Conservation (phyloP, 1,284 basidiomycete species). For the Fomitiporia mediterranea region DNA sequence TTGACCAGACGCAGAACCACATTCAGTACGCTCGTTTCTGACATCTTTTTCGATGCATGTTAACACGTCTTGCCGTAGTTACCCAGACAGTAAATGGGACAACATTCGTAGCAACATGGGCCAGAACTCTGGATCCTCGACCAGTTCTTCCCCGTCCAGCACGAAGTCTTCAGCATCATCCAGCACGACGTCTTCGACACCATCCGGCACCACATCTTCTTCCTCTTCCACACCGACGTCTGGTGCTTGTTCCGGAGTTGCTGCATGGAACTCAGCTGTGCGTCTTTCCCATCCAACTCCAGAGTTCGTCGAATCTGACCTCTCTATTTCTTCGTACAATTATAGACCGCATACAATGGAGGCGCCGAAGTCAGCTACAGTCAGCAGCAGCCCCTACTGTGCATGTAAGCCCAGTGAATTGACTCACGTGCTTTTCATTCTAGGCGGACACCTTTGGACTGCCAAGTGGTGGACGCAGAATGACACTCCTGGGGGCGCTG, state of each 20-base stretch:
- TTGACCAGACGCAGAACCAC: slow-evolving; percentile 70
- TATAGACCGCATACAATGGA: slow-evolving; percentile 42
- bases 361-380: slow-evolving; percentile 47
- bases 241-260: slow-evolving; percentile 40
- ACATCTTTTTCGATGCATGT: background rate
- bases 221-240: slow-evolving; percentile 22
- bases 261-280: slow-evolving; percentile 43
- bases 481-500: slow-evolving; percentile 46
- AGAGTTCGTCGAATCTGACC: background rate
- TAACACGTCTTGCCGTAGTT: slow-evolving; percentile 33
- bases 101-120: slow-evolving; percentile 64
- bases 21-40: slow-evolving; percentile 39
- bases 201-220: slow-evolving; percentile 1
- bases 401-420: background rate
- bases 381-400: slow-evolving; percentile 29
- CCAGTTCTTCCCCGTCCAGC: slow-evolving; percentile 25
- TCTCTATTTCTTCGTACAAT: background rate
- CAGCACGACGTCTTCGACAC: slow-evolving; percentile 26
- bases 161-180: slow-evolving; percentile 26
- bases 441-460: slow-evolving; percentile 43
- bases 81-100: slow-evolving; percentile 63
- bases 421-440: background rate
- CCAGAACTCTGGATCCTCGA: slow-evolving; percentile 23
- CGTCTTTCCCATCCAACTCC: slow-evolving; percentile 26
- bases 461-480: slow-evolving; percentile 56